Evolutionary conservation across 2,329 filamentous ascomycete species (phyloP), one percentile per base, ranked within the genome.

Genomic region (Sclerotiophoma versabilis): DNA sequence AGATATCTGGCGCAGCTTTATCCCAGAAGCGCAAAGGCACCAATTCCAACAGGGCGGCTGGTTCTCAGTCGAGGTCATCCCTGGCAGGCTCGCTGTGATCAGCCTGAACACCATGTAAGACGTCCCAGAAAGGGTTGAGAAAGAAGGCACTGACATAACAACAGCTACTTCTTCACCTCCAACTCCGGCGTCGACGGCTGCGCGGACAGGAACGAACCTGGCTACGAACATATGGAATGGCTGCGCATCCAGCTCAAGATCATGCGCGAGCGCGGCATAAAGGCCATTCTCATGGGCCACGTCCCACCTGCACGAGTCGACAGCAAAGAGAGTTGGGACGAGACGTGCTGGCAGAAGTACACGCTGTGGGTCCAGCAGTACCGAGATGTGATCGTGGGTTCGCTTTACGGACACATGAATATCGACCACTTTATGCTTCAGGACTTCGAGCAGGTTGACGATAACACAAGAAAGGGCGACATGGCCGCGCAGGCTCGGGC

Each of bases 311-410:
- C 93, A 1, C 83, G 93, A 57, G 95, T 93, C 1, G 83, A 86
- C 29, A 89, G 87, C 76, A 98, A 98, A 80, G 84, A 86, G 68
- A 87, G 86, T 58, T 99, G 95, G 95, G 92, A 97, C 63, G 93
- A 98, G 80, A 92, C 90, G 0, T 99, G 95, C 77, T 99, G 93
- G 93, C 93, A 97, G 73, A 97, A 96, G 73, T 99, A 96, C 75
- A 90, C 92, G 0, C 79, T 98, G 4, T 98, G 93, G 92, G 79
- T 93, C 68, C 84, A 87, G 63, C 92, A 96, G 73, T 99, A 92
- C 75, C 89, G 95, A 27, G 95, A 99, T 73, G 88, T 99, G 30
- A 83, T 99, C 17, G 83, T 93, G 17, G 87, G 85, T 11, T 87
- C 86, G 22, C 70, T 96, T 5, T 99, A 90, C 69, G 95, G 93